phyloP scores from a whole-genome alignment of 192 early-diverging fungal species.

The Coemansia aciculifera region DNA sequence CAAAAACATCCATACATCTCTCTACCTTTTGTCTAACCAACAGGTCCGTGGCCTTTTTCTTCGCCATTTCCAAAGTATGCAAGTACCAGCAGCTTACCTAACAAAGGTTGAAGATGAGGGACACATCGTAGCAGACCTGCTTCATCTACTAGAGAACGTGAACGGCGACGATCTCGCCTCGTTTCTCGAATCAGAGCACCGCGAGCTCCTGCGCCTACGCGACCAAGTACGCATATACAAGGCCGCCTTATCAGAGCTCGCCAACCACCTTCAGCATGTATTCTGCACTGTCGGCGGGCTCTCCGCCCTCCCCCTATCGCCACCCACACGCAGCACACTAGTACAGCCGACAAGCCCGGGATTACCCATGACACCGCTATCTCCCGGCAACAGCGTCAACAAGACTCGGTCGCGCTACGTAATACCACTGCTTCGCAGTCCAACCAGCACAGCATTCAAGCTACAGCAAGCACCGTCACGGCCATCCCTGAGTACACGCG shows the following conservation, averaged over 20 bases:
- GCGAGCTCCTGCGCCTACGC: conserved; percentile 33
- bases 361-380: conserved; percentile 14
- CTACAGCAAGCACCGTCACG: conserved; percentile 3
- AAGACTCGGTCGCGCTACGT: not conserved
- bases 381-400: not conserved
- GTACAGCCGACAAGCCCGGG: not conserved
- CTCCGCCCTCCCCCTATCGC: conserved; percentile 21
- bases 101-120: not conserved
- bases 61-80: not conserved
- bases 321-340: conserved; percentile 7
- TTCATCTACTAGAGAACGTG: conserved; percentile 25
- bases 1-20: not conserved
- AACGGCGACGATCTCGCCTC: conserved; percentile 18
- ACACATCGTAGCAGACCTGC: conserved; percentile 14
- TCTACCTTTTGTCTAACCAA: not conserved
- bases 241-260: conserved; percentile 20
- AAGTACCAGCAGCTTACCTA: not conserved
- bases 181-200: conserved; percentile 25
- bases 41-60: too few species aligned
- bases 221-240: conserved; percentile 14
- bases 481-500: not conserved
- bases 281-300: conserved; percentile 32
- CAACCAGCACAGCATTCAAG: not conserved
- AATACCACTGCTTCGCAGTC: not conserved
- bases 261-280: conserved; percentile 28